These are phyloP conservation scores for Dactylellina leptospora DNA, from an alignment of 2,329 filamentous ascomycete genomes.

Conservation along the genomic window DNA sequence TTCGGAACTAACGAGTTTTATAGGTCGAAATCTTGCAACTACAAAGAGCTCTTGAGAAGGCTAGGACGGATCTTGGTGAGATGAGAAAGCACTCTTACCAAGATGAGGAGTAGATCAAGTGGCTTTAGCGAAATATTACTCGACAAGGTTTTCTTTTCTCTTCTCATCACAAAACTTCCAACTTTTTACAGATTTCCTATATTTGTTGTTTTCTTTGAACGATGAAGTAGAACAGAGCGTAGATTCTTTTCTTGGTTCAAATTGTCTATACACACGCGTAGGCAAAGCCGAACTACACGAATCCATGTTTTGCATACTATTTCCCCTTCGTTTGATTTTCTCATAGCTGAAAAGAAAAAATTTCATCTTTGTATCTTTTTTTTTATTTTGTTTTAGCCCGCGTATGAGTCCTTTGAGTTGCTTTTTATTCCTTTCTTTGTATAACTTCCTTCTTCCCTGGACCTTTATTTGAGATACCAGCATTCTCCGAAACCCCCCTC, in stretches of 20 bases:
- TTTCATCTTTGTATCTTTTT: background rate
- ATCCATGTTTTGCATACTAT: too few species aligned
- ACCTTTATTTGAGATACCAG: conserved; percentile 21
- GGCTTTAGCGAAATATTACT: too few species aligned
- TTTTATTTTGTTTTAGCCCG: background rate
- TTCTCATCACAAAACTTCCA: too few species aligned
- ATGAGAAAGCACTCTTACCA: conserved; percentile 98
- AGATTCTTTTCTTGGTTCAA: too few species aligned
- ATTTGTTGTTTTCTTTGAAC: too few species aligned
- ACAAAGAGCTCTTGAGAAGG: conserved; percentile 82
- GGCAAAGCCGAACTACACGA: too few species aligned
- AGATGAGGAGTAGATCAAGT: conserved; percentile 67
- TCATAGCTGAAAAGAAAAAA: background rate
- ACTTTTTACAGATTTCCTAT: too few species aligned
- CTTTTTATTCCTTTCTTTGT: background rate
- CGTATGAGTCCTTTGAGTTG: background rate
- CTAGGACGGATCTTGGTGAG: conserved; percentile 85
- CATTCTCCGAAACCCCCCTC: background rate
- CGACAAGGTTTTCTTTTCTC: too few species aligned
- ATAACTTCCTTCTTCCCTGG: conserved; percentile 2
- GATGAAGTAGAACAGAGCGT: too few species aligned
- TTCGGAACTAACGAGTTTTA: conserved; percentile 55
- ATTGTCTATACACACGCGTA: too few species aligned
- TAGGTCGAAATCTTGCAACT: conserved; percentile 97
- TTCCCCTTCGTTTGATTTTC: background rate